Percentiles rank a stretch among this genome's conserved stretches.
phyloP scores from a whole-genome alignment of 1,284 basidiomycete genomes.

The Heimioporus retisporus region DNA sequence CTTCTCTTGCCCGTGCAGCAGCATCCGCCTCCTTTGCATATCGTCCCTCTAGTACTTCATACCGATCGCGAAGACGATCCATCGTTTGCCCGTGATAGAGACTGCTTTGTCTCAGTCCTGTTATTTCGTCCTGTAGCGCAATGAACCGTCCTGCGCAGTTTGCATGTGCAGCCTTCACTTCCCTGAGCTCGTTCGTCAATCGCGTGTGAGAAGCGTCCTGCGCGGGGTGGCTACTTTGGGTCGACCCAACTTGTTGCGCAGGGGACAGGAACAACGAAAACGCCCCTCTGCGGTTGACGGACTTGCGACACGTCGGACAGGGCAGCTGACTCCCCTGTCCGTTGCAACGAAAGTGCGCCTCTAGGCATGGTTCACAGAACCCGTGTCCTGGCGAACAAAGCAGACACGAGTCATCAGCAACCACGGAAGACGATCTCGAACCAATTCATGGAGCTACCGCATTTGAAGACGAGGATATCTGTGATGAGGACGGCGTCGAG shows the following conservation, averaged over 20 bases:
- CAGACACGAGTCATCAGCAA: slow-evolving; percentile 24
- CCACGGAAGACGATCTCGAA: slow-evolving; percentile 9
- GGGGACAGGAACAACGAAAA: slow-evolving; percentile 38
- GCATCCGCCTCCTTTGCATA: slow-evolving; percentile 18
- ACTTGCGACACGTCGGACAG: slow-evolving; percentile 43
- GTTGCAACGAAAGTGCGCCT: slow-evolving; percentile 28
- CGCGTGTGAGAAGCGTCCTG: slow-evolving; percentile 18
- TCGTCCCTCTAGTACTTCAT: slow-evolving; percentile 22
- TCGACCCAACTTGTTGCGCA: slow-evolving; percentile 17
- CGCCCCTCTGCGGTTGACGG: slow-evolving; percentile 37
- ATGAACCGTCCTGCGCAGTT: slow-evolving; percentile 20
- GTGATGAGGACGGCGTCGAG: slow-evolving; percentile 39
- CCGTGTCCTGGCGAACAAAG: slow-evolving; percentile 39
- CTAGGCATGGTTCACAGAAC: slow-evolving; percentile 41
- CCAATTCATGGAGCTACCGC: slow-evolving; percentile 32
- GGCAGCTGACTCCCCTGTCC: slow-evolving; percentile 12
- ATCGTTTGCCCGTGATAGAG: slow-evolving; percentile 18
- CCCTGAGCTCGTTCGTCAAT: slow-evolving; percentile 27
- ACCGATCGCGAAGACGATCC: slow-evolving; percentile 26
- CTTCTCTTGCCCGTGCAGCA: slow-evolving; percentile 18
- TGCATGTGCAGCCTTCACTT: slow-evolving; percentile 22
- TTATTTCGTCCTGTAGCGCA: slow-evolving; percentile 25
- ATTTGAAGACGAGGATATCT: slow-evolving; percentile 42
- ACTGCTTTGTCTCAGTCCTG: slow-evolving; percentile 20
- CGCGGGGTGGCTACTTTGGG: slow-evolving; percentile 6